Evolutionary conservation across 2,329 filamentous ascomycete genomes (phyloP).

Genomic region (Alternaria postmessia): DNA sequence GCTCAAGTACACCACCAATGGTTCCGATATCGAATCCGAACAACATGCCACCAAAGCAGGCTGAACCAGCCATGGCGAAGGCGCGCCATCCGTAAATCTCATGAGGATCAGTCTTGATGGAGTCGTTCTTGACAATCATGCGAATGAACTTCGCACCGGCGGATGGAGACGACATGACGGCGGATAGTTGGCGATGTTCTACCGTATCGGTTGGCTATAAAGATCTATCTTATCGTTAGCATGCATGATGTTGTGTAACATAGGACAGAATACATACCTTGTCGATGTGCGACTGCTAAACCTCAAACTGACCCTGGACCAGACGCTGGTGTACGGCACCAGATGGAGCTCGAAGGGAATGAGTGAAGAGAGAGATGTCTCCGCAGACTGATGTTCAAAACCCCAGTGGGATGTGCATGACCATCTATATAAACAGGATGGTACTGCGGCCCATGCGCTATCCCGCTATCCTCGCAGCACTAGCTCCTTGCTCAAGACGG

Average conservation of each 20-base stretch:
- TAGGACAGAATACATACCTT: conserved; percentile 16
- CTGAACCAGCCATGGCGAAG: conserved; percentile 68
- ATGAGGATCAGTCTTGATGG: conserved; percentile 72
- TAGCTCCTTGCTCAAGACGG: conserved; percentile 31
- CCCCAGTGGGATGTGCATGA: conserved; percentile 13
- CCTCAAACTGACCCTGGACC: conserved; percentile 11
- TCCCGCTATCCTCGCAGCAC: conserved; percentile 14
- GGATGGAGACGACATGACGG: conserved; percentile 23
- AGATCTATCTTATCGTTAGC: conserved; percentile 2
- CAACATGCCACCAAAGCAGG: conserved; percentile 74
- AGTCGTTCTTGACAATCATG: conserved; percentile 71
- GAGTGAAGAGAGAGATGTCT: conserved; percentile 23
- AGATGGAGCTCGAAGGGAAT: conserved; percentile 6
- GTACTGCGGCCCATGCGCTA: conserved; percentile 32
- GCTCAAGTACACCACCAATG: conserved; percentile 71
- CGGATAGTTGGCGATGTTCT: background rate
- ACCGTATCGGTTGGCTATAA: background rate
- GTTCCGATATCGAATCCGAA: conserved; percentile 74
- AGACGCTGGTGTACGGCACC: conserved; percentile 12
- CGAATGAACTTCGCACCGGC: conserved; percentile 57
- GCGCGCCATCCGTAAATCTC: conserved; percentile 77
- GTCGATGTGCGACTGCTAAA: conserved; percentile 3
- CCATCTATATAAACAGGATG: conserved; percentile 37
- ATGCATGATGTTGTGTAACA: background rate
- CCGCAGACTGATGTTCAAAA: conserved; percentile 30